Conservation (phyloP, 345 rosid species). For the Psidium friedrichsthalianum region DNA sequence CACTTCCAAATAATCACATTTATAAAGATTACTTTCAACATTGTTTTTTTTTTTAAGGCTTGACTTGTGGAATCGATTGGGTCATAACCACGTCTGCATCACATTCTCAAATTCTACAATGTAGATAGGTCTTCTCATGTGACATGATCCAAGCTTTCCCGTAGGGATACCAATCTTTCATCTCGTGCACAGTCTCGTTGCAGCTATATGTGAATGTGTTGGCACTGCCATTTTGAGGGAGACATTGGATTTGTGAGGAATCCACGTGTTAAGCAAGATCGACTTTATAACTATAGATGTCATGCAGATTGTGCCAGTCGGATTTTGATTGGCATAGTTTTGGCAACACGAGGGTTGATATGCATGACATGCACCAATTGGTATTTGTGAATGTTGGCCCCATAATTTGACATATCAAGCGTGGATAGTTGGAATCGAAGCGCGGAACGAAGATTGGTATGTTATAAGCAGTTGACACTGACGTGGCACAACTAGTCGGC, state of each 20-base stretch:
- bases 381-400: neutral
- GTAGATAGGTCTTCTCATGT: neutral
- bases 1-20: neutral
- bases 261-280: neutral
- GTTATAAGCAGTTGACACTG: neutral
- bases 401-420: neutral
- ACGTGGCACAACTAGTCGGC: neutral
- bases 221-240: neutral
- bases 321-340: neutral
- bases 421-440: neutral
- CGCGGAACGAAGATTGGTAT: neutral
- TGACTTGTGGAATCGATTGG: neutral
- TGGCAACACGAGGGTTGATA: neutral
- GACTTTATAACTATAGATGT: neutral
- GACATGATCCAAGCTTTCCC: neutral
- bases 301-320: neutral
- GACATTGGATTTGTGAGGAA: neutral
- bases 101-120: neutral
- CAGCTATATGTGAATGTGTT: neutral
- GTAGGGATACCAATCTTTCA: neutral
- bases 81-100: neutral
- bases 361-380: neutral
- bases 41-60: neutral
- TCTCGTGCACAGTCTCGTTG: neutral
- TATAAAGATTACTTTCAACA: neutral